Conservation (phyloP, 192 early-diverging fungal genomes). For the Coemansia sp. region DNA sequence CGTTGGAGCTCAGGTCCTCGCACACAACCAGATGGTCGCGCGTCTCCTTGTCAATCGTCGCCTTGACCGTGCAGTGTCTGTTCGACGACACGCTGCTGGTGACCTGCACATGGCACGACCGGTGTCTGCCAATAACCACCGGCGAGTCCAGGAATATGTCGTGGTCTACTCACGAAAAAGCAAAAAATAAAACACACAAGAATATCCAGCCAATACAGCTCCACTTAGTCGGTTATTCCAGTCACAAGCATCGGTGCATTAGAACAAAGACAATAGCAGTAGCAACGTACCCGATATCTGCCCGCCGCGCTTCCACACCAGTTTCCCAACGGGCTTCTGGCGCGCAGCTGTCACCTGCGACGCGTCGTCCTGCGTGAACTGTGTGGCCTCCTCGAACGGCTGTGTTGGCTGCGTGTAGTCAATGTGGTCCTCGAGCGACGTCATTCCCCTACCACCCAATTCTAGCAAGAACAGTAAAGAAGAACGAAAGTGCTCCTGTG, state of each 20-base stretch:
- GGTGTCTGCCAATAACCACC: slow-evolving; percentile 53
- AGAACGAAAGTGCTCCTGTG: not conserved
- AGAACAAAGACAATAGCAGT: not conserved
- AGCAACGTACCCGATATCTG: slow-evolving; percentile 35
- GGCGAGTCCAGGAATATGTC: slow-evolving; percentile 45
- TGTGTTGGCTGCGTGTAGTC: slow-evolving; percentile 59
- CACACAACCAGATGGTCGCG: slow-evolving; percentile 38
- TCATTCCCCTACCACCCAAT: slow-evolving; percentile 10
- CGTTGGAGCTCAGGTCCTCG: slow-evolving; percentile 63
- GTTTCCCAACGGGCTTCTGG: slow-evolving; percentile 52
- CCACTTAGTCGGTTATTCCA: no score
- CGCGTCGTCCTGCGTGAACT: slow-evolving; percentile 44
- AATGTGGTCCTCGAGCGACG: slow-evolving; percentile 36
- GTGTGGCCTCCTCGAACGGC: slow-evolving; percentile 54
- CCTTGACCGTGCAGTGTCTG: slow-evolving; percentile 53
- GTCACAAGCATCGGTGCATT: not conserved
- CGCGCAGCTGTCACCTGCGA: slow-evolving; percentile 18
- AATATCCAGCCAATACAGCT: not conserved
- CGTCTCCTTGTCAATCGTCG: slow-evolving; percentile 35
- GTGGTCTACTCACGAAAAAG: slow-evolving; percentile 31
- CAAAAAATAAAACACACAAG: not conserved
- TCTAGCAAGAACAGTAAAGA: not conserved
- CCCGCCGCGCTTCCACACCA: slow-evolving; percentile 48
- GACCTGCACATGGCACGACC: slow-evolving; percentile 51
- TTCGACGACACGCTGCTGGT: slow-evolving; percentile 55